Evolutionary conservation across 2,329 filamentous ascomycete species (phyloP), one percentile per base, ranked within the genome.

Genomic region (Cercospora canescens): DNA sequence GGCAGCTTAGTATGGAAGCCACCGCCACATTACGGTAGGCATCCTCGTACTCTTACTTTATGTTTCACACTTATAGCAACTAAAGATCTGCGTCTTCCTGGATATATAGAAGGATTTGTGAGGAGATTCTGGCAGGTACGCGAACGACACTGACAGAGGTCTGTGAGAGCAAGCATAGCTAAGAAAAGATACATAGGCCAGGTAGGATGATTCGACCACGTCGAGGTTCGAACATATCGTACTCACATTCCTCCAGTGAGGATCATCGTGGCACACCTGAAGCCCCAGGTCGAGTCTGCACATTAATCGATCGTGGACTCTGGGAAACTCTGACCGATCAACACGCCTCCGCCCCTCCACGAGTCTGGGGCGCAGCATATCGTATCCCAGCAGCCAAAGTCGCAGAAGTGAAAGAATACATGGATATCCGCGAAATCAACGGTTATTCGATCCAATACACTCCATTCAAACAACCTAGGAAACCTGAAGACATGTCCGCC

Each of bases 1-100:
- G 95, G 94, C 94, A 97, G 93, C 78, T 82, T 99, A 77, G 97
- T 99, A 74, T 99, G 94, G 94, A 99, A 98, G 79, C 94, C 95
- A 64, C 95, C 95, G 68, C 95, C 95, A 71, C 92, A 97, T 77
- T 97, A 91, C 78, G 94, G 94, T 97, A 89, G 69, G 54, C 28
- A 18, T 21, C 6, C 1, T 34, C 32, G 21, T 37, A 30, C 18
- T 9, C 7, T 57, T 16, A 55, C 32, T 12, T 39, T 58, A 26
- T 34, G 24, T 30, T 9, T n/a, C 21, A 45, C 14, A 8, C 64
- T 66, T 26, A 70, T 39, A 9, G 9, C 28, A 11, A 26, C 4
- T 5, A 30, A 72, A 97, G 94, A 98, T 77, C 86, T 88, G 73
- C 87, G 93, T 64, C 83, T 98, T 30, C 92, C 93, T 1, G 95